phyloP scores from a whole-genome alignment of 208 protist genomes.

The Leishmania major region DNA sequence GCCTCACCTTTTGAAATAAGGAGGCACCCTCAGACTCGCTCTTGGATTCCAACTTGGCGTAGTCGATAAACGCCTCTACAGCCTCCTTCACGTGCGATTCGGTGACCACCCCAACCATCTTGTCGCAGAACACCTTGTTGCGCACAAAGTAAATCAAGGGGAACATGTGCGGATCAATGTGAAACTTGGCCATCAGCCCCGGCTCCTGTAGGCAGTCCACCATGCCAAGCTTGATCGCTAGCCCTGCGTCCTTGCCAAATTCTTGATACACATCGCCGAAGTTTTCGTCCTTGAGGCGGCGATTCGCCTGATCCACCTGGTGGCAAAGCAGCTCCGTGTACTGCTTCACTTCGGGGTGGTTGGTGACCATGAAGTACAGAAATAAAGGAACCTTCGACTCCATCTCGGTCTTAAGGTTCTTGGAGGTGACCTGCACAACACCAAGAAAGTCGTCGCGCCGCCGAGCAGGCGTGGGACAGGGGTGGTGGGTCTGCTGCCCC shows the following conservation, averaged over 20 bases:
- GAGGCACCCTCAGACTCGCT: conserved; percentile 65
- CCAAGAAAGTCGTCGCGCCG: conserved; percentile 33
- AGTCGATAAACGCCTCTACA: conserved; percentile 88
- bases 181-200: conserved; percentile 65
- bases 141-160: conserved; percentile 86
- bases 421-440: conserved; percentile 65
- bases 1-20: conserved; percentile 61
- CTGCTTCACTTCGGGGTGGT: conserved; percentile 65
- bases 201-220: conserved; percentile 79
- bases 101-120: conserved; percentile 75
- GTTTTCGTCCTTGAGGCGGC: conserved; percentile 40
- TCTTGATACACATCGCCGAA: conserved; percentile 74
- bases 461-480: background rate
- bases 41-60: conserved; percentile 59
- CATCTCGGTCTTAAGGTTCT: conserved; percentile 78
- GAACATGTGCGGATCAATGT: conserved; percentile 78
- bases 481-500: background rate
- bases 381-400: conserved; percentile 78
- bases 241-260: conserved; percentile 74
- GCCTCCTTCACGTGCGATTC: conserved; percentile 88
- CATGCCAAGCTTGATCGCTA: conserved; percentile 85
- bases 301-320: conserved; percentile 80
- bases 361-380: conserved; percentile 83
- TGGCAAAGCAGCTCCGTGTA: conserved; percentile 65
- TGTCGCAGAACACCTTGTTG: conserved; percentile 68